phyloP scores from a whole-genome alignment of 495 filamentous ascomycete species.

The Extremus antarcticus region DNA sequence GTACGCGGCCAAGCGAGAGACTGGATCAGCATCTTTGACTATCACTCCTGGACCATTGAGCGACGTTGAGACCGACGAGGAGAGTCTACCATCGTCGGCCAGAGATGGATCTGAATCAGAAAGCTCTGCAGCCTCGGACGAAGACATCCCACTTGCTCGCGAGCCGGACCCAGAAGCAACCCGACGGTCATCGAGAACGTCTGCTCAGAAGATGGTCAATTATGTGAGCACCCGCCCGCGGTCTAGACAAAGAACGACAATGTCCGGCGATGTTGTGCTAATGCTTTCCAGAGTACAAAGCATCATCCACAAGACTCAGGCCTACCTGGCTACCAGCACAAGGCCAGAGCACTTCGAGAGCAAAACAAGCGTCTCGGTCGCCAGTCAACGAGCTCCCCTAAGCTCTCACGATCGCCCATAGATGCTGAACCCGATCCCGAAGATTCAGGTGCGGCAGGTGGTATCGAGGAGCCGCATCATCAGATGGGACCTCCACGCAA shows the following conservation, averaged over 20 bases:
- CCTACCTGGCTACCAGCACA: background rate
- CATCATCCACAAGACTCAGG: slow-evolving; percentile 9
- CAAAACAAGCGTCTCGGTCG: background rate
- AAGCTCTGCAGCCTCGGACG: background rate
- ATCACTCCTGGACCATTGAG: background rate
- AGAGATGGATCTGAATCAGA: background rate
- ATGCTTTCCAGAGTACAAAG: background rate
- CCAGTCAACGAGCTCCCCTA: background rate
- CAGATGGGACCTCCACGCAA: background rate
- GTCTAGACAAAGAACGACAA: too few relatives aligned
- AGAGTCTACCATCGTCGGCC: slow-evolving; percentile 1
- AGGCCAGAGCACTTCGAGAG: background rate
- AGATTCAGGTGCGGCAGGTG: background rate
- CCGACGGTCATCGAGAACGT: slow-evolving; percentile 3
- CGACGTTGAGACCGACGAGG: slow-evolving; percentile 1
- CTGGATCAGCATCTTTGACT: background rate
- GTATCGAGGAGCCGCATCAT: background rate
- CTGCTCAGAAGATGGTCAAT: slow-evolving; percentile 4
- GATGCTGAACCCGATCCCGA: background rate
- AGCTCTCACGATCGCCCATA: background rate
- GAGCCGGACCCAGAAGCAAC: slow-evolving; percentile 4
- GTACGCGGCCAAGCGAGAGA: background rate
- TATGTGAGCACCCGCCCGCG: background rate
- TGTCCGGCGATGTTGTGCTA: too few relatives aligned
- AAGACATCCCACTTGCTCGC: background rate